A percentile compares a stretch with the other conserved stretches of the same genome.
phyloP scores from a whole-genome alignment of 371 early-diverging fungal species.

The Actinomortierella ambigua region DNA sequence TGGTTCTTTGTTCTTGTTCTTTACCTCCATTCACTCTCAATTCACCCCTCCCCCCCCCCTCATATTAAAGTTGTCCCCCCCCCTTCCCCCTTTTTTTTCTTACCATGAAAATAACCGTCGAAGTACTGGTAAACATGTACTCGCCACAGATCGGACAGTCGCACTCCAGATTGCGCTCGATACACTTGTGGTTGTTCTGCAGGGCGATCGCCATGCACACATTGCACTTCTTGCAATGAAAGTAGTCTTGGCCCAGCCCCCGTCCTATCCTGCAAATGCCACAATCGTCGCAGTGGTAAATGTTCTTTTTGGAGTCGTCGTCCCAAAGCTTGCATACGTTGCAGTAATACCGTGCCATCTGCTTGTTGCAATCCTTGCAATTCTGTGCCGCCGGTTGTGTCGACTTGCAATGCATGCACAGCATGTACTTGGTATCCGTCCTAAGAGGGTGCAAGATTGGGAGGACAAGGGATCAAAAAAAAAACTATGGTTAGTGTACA shows the following conservation, averaged over 20 bases:
- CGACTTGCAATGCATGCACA: constrained; percentile 89
- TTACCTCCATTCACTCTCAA: no score
- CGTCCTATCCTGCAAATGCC: constrained; percentile 93
- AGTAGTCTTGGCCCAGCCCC: constrained; percentile 81
- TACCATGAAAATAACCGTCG: constrained; percentile 88
- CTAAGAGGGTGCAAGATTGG: constrained; percentile 37
- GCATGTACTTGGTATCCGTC: constrained; percentile 81
- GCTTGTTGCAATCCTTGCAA: constrained; percentile 73
- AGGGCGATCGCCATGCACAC: constrained; percentile 86
- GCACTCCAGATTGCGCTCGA: constrained; percentile 88
- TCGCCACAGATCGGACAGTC: constrained; percentile 99
- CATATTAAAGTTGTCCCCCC: no score
- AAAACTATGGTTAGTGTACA: not conserved
- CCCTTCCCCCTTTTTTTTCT: no score
- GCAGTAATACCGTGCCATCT: constrained; percentile 88
- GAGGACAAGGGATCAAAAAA: not conserved
- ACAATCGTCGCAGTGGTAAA: constrained; percentile 94
- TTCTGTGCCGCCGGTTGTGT: constrained; percentile 81
- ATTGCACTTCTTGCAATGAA: constrained; percentile 95
- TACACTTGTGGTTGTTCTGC: constrained; percentile 87
- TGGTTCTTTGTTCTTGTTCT: no score
- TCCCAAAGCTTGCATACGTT: constrained; percentile 94
- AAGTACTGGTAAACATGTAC: constrained; percentile 88
- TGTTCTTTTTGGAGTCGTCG: constrained; percentile 75
- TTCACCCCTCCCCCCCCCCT: no score